phyloP scores from a whole-genome alignment of 2,329 filamentous ascomycete species.

The Cladophialophora carrionii region DNA sequence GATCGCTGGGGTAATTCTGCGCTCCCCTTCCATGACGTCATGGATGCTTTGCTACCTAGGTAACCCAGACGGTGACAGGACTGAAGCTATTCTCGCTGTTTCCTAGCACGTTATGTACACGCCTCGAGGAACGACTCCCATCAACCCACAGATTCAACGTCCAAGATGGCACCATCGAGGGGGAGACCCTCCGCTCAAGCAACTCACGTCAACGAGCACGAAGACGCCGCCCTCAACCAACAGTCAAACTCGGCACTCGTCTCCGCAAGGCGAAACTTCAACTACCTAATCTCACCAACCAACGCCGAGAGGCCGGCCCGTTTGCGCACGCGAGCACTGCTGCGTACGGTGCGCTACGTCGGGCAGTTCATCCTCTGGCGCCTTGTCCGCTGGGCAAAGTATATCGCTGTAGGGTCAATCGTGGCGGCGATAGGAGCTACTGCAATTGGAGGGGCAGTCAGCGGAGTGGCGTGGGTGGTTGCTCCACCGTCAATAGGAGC shows the following conservation, averaged over 20 bases:
- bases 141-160: background rate
- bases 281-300: conserved; percentile 35
- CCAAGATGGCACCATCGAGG: conserved; percentile 26
- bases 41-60: background rate
- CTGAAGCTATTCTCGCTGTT: background rate
- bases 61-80: no score
- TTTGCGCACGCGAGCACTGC: conserved; percentile 35
- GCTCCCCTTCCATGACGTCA: background rate
- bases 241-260: conserved; percentile 35
- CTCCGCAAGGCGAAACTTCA: conserved; percentile 36
- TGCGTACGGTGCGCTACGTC: conserved; percentile 35
- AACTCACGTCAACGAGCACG: conserved; percentile 7
- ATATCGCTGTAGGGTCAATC: conserved; percentile 34
- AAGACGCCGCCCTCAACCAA: conserved; percentile 33
- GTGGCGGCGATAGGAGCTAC: conserved; percentile 37
- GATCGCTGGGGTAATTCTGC: background rate
- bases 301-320: conserved; percentile 27
- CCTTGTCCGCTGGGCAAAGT: conserved; percentile 39
- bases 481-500: conserved; percentile 36
- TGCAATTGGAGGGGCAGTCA: conserved; percentile 33
- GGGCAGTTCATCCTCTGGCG: conserved; percentile 38
- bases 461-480: conserved; percentile 36
- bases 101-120: background rate
- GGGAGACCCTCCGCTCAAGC: conserved; percentile 1
- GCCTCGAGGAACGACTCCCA: background rate